Evolutionary conservation across 2,329 filamentous ascomycete genomes (phyloP).

Genomic region (Colletotrichum tropicale): DNA sequence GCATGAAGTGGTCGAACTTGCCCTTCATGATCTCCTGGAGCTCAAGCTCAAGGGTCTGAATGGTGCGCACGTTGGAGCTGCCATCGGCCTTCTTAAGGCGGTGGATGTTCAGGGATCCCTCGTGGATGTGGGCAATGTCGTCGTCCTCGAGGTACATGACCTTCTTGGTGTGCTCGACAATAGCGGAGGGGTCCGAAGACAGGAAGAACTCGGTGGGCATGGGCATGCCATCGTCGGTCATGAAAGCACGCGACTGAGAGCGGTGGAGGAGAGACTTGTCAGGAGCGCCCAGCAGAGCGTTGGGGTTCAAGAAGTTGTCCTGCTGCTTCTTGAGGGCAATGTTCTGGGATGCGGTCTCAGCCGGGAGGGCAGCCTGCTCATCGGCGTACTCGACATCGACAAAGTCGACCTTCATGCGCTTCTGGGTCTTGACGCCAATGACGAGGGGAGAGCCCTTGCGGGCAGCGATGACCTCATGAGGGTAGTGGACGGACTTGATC

Average conservation of each 20-base stretch:
- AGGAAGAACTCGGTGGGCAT: constrained; percentile 99
- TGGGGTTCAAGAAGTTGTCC: constrained; percentile 69
- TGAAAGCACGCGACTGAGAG: constrained; percentile 97
- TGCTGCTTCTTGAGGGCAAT: constrained; percentile 91
- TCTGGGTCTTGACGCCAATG: constrained; percentile 94
- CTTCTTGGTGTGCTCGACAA: constrained; percentile 99
- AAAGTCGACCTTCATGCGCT: constrained; percentile 99
- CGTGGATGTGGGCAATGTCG: constrained; percentile 99
- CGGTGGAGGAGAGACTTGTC: constrained; percentile 99
- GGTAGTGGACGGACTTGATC: constrained; percentile 98
- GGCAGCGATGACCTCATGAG: constrained; percentile 95
- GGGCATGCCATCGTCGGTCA: constrained; percentile 96
- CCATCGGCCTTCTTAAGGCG: constrained; percentile 96
- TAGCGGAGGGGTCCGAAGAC: constrained; percentile 96
- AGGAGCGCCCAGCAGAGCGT: constrained; percentile 79
- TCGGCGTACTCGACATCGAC: constrained; percentile 98
- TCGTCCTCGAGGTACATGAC: constrained; percentile 99
- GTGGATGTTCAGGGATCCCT: constrained; percentile 98
- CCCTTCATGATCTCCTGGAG: constrained; percentile 99
- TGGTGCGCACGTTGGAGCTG: constrained; percentile 94
- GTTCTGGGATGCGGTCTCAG: constrained; percentile 95
- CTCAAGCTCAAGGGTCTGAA: constrained; percentile 98
- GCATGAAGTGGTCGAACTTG: constrained; percentile 99
- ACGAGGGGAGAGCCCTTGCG: constrained; percentile 98
- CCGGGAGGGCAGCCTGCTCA: constrained; percentile 81